phyloP scores from a whole-genome alignment of 2,329 filamentous ascomycete species.

The Rutstroemia sp. region DNA sequence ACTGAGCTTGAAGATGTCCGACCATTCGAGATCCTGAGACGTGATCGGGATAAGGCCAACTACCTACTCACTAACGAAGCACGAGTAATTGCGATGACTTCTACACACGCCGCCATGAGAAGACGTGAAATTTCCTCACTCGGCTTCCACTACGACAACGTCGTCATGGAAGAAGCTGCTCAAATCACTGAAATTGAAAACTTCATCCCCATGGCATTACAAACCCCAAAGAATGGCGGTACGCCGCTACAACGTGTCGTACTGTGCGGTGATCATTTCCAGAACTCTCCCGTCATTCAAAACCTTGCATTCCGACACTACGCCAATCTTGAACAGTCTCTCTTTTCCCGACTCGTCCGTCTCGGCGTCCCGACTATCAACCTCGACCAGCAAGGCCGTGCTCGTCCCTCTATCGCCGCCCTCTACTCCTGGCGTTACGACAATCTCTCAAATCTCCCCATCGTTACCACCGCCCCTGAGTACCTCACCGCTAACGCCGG shows the following conservation, averaged over 20 bases:
- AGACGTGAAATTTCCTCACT: conserved; percentile 81
- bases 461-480: conserved; percentile 59
- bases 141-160: conserved; percentile 97
- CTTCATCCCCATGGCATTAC: conserved; percentile 90
- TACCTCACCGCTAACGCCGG: conserved; percentile 82
- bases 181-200: conserved; percentile 97
- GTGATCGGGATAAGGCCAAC: conserved; percentile 87
- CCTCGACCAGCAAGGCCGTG: conserved; percentile 89
- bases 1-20: conserved; percentile 85
- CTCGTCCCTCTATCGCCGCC: conserved; percentile 76
- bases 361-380: conserved; percentile 86
- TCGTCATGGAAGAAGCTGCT: conserved; percentile 96
- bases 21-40: conserved; percentile 88
- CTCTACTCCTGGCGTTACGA: conserved; percentile 94
- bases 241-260: conserved; percentile 80
- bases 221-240: conserved; percentile 67
- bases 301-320: conserved; percentile 91
- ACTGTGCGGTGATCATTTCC: conserved; percentile 88
- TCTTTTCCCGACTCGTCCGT: conserved; percentile 86
- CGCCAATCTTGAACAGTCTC: conserved; percentile 89
- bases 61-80: conserved; percentile 93
- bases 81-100: conserved; percentile 98
- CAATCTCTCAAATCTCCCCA: conserved; percentile 68
- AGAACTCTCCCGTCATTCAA: conserved; percentile 94
- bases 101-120: conserved; percentile 93